phyloP scores from a whole-genome alignment of 225 moss, liverwort and hornwort genomes.

The Physcomitrellopsis africana region DNA sequence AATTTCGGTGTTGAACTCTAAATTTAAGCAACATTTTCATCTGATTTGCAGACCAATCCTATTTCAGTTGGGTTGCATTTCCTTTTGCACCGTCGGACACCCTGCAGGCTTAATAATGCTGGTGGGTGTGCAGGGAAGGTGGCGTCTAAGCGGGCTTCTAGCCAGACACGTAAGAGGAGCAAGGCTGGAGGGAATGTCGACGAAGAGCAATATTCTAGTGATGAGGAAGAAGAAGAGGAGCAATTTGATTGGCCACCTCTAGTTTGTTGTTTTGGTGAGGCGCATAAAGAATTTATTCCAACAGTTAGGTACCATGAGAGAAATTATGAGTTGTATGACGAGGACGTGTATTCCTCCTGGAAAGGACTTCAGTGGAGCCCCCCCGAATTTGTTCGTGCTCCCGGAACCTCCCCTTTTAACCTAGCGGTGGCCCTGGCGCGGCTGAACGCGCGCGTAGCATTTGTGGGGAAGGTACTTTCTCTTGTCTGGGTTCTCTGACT shows the following conservation, averaged over 20 bases:
- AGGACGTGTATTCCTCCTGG: slow-evolving; percentile 93
- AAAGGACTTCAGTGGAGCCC: slow-evolving; percentile 97
- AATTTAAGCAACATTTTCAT: background rate
- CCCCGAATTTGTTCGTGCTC: slow-evolving; percentile 84
- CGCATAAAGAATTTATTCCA: slow-evolving; percentile 84
- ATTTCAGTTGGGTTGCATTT: background rate
- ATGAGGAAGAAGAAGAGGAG: slow-evolving; percentile 50
- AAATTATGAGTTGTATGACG: slow-evolving; percentile 59
- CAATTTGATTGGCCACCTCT: slow-evolving; percentile 85
- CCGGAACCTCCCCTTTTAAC: slow-evolving; percentile 86
- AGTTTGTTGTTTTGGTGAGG: slow-evolving; percentile 94
- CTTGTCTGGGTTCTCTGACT: slow-evolving; percentile 7
- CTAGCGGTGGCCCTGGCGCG: slow-evolving; percentile 87
- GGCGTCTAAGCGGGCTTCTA: slow-evolving; percentile 20
- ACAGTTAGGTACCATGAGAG: slow-evolving; percentile 68
- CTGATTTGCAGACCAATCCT: background rate
- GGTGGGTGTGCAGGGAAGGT: slow-evolving; percentile 39
- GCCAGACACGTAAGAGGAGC: background rate
- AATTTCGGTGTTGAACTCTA: background rate
- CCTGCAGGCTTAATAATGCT: slow-evolving; percentile 18
- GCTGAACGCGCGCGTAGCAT: slow-evolving; percentile 82
- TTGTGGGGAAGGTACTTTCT: slow-evolving; percentile 68
- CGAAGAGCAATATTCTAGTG: slow-evolving; percentile 28
- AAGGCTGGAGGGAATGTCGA: too few species aligned
- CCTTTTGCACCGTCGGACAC: background rate